These are phyloP conservation scores for Berkeleyomyces basicola DNA, from an alignment of 2,329 filamentous ascomycete species.

Conservation along the genomic window DNA sequence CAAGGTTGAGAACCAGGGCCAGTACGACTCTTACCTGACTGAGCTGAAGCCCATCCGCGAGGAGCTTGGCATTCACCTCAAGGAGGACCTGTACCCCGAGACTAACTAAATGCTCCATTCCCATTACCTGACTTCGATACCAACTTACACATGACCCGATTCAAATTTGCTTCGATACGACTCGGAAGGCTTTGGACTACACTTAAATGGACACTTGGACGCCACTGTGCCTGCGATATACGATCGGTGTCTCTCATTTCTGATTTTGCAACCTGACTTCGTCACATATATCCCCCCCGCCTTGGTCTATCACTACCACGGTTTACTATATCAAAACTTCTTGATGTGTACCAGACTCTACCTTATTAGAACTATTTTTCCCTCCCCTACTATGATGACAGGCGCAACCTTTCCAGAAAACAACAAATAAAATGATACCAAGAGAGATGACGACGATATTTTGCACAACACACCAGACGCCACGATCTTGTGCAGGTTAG, in stretches of 20 bases:
- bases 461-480: not conserved
- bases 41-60: constrained; percentile 85
- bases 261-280: constrained; percentile 4
- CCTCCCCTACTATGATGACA: not conserved
- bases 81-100: constrained; percentile 82
- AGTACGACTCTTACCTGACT: constrained; percentile 92
- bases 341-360: not conserved
- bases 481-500: not conserved
- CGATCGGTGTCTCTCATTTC: not conserved
- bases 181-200: constrained; percentile 2
- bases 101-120: constrained; percentile 24
- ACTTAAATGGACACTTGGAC: not conserved
- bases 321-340: not conserved
- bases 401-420: not conserved
- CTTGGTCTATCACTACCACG: not conserved
- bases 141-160: not conserved
- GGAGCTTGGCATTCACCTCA: constrained; percentile 80
- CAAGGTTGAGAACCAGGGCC: constrained; percentile 96
- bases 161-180: not conserved
- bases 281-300: not conserved
- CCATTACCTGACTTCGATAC: constrained; percentile 2
- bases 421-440: constrained; percentile 2
- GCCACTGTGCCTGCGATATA: not conserved
- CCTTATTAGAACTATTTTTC: not conserved
- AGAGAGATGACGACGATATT: not conserved